Conservation (phyloP, 345 rosid genomes). For the Bruguiera sexangula region DNA sequence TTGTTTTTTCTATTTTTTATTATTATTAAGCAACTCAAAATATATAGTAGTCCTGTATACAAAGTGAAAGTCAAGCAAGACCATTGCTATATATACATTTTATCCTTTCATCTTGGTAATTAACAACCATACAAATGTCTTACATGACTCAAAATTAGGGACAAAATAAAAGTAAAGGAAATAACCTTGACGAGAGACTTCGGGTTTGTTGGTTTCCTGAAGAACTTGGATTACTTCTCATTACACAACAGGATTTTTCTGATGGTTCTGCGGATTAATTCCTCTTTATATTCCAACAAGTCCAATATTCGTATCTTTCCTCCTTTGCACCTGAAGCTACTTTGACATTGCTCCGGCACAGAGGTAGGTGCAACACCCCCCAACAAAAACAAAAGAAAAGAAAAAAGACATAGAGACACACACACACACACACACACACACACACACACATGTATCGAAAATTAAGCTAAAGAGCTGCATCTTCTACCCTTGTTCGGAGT, state of each 20-base stretch:
- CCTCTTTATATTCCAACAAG: neutral
- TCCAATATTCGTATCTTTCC: neutral
- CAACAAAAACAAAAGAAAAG: neutral
- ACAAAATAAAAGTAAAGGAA: too few species aligned
- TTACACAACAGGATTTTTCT: too few species aligned
- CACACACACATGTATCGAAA: neutral
- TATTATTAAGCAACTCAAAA: neutral
- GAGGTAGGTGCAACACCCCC: neutral
- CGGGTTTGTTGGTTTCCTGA: too few species aligned
- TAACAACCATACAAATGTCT: neutral
- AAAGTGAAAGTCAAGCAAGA: neutral
- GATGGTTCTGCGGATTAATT: neutral
- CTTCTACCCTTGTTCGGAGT: slow-evolving; percentile 19
- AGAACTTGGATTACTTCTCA: too few species aligned
- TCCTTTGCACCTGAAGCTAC: neutral
- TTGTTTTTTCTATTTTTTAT: slow-evolving; percentile 1
- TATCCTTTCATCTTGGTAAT: neutral
- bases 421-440: too few species aligned
- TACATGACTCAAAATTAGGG: too few species aligned
- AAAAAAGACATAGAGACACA: too few species aligned
- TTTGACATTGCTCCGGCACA: neutral
- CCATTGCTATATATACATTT: neutral
- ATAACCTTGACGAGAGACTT: too few species aligned
- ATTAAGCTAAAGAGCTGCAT: neutral
- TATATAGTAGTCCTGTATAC: neutral